These are phyloP conservation scores for Lotmaria passim DNA, from an alignment of 208 protist species.

Conservation along the genomic window DNA sequence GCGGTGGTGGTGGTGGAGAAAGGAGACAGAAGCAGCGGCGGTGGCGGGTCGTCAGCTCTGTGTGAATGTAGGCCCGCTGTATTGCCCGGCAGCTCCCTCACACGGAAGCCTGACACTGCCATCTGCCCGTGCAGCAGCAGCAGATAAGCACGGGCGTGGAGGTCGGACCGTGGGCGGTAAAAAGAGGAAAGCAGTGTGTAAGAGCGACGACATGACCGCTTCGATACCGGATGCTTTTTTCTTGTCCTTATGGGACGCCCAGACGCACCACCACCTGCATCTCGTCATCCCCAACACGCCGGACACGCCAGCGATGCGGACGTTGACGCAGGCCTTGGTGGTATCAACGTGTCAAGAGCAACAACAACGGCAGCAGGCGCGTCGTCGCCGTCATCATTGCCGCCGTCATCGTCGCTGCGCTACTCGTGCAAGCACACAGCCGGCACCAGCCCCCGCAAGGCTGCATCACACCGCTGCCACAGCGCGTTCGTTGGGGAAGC, in stretches of 20 bases:
- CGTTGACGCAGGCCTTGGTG: slow-evolving; percentile 6
- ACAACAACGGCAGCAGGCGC: background rate
- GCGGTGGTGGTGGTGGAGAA: background rate
- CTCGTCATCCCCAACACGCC: slow-evolving; percentile 59
- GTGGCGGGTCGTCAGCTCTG: slow-evolving; percentile 4
- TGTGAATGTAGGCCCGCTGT: slow-evolving; percentile 32
- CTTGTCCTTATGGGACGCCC: slow-evolving; percentile 50
- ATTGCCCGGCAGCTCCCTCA: background rate
- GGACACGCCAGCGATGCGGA: slow-evolving; percentile 6
- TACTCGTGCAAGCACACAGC: too few relatives aligned
- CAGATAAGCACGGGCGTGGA: too few relatives aligned
- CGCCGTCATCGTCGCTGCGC: background rate
- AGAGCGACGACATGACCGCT: background rate
- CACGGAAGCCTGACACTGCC: too few relatives aligned
- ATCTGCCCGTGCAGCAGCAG: too few relatives aligned
- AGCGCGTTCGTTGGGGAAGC: too few relatives aligned
- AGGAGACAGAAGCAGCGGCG: background rate
- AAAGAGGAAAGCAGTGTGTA: background rate
- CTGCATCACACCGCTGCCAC: too few relatives aligned
- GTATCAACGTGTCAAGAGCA: background rate
- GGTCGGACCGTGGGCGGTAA: too few relatives aligned
- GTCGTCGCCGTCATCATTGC: background rate
- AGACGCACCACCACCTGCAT: slow-evolving; percentile 50
- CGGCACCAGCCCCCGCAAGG: too few relatives aligned
- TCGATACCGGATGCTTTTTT: slow-evolving; percentile 59